A percentile compares a stretch with the other conserved stretches of the same genome.
These are phyloP conservation scores for Pochonia chlamydosporia DNA, from an alignment of 2,329 filamentous ascomycete species.

Conservation along the genomic window DNA sequence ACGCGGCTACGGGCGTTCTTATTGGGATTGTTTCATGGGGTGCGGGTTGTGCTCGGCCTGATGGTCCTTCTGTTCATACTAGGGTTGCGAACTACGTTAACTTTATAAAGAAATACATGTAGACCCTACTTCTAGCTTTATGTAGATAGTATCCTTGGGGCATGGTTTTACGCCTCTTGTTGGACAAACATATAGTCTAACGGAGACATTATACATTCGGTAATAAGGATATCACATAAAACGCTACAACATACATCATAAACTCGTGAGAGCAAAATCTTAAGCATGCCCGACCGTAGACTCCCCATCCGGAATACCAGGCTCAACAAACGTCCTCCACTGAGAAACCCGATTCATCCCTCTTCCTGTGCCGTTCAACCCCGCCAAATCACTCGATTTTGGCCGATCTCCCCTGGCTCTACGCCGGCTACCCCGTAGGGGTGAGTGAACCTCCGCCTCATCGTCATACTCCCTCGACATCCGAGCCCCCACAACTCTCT, in stretches of 20 bases:
- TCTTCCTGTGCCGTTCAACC: constrained; percentile 35
- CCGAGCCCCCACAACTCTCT: constrained; percentile 21
- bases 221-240: too few relatives aligned
- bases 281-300: constrained; percentile 7
- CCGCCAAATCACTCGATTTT: constrained; percentile 40
- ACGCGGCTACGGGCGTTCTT: too few relatives aligned
- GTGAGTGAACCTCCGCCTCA: constrained; percentile 20
- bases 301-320: constrained; percentile 32
- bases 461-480: constrained; percentile 25
- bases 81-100: too few relatives aligned
- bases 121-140: too few relatives aligned
- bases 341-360: constrained; percentile 43
- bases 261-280: background rate
- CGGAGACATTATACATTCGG: too few relatives aligned
- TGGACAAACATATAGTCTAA: too few relatives aligned
- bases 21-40: too few relatives aligned
- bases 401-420: constrained; percentile 19
- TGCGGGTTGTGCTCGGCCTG: too few relatives aligned
- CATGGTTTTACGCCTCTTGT: too few relatives aligned
- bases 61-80: too few relatives aligned
- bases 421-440: constrained; percentile 22
- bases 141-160: too few relatives aligned
- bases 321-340: constrained; percentile 43
- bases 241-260: background rate
- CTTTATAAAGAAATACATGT: too few relatives aligned